Percentiles rank a stretch among this genome's conserved stretches.
Conservation (phyloP, 108 stramenopile species). For the Licmophora abbreviata region DNA sequence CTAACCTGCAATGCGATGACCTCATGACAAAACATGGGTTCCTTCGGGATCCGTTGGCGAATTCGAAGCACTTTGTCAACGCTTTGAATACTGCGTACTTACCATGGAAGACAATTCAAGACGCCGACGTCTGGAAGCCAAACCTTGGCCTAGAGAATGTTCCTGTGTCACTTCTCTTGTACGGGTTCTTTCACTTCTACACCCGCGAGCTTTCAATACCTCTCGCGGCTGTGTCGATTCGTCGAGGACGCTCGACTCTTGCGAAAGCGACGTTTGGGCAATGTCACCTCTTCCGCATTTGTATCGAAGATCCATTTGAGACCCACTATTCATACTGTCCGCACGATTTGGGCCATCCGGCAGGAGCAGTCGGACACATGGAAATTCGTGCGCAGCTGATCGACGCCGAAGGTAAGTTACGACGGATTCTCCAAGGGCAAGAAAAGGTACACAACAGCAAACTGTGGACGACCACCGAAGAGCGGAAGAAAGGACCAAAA, state of each 20-base stretch:
- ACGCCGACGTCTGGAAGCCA: slow-evolving; percentile 27
- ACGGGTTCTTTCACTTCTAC: slow-evolving; percentile 78
- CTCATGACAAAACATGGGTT: slow-evolving; percentile 39
- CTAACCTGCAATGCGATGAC: slow-evolving; percentile 48
- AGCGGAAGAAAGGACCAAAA: neutral
- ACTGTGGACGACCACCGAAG: slow-evolving; percentile 17
- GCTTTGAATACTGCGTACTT: slow-evolving; percentile 51
- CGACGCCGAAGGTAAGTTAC: slow-evolving; percentile 15
- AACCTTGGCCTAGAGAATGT: slow-evolving; percentile 15
- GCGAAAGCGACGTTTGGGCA: slow-evolving; percentile 46
- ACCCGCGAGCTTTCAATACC: slow-evolving; percentile 31
- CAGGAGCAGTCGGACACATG: slow-evolving; percentile 31
- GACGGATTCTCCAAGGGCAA: slow-evolving; percentile 9
- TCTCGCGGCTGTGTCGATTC: slow-evolving; percentile 45
- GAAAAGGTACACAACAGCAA: neutral
- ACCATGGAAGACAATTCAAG: slow-evolving; percentile 25
- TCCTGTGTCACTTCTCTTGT: slow-evolving; percentile 38
- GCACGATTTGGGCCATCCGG: slow-evolving; percentile 65
- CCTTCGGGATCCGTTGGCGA: slow-evolving; percentile 24
- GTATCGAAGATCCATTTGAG: slow-evolving; percentile 86
- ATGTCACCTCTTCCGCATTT: slow-evolving; percentile 23
- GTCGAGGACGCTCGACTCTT: slow-evolving; percentile 24
- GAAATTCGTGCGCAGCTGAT: slow-evolving; percentile 22
- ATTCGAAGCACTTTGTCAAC: slow-evolving; percentile 58
- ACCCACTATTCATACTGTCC: slow-evolving; percentile 67